Percentiles rank a stretch among this genome's conserved stretches.
phyloP scores from a whole-genome alignment of 106 monocot species.

The Chionographis japonica region DNA sequence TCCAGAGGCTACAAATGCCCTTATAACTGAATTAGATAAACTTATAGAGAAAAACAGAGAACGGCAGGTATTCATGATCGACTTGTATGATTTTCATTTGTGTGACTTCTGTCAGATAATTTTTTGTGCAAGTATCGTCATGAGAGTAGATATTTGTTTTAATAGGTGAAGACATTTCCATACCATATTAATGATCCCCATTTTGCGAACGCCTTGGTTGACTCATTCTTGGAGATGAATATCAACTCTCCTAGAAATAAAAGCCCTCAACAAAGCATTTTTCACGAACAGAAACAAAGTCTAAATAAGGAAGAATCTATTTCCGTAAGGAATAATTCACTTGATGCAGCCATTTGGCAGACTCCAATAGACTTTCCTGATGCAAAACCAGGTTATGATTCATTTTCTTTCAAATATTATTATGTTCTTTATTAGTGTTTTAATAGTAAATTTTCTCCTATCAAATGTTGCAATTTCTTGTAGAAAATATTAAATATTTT shows the following conservation, averaged over 20 bases:
- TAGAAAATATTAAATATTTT: too few relatives aligned
- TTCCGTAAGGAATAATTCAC: conserved; percentile 5
- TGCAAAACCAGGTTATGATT: conserved; percentile 67
- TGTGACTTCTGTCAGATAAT: not conserved
- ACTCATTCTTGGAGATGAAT: conserved; percentile 68
- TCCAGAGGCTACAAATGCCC: conserved; percentile 55
- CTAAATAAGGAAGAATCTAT: conserved; percentile 9
- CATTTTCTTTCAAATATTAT: not conserved
- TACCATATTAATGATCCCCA: conserved; percentile 90
- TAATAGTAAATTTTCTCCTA: not conserved
- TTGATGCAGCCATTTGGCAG: conserved; percentile 15
- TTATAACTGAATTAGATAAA: conserved; percentile 62
- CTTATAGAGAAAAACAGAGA: conserved; percentile 56
- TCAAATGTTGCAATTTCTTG: not conserved
- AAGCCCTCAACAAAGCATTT: conserved; percentile 8
- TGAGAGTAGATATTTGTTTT: not conserved
- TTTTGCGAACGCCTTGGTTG: conserved; percentile 78
- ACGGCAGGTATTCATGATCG: conserved; percentile 38
- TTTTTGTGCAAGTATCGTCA: not conserved
- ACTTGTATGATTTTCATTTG: not conserved
- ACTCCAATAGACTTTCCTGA: conserved; percentile 65
- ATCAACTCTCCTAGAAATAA: conserved; percentile 14
- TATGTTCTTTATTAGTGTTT: not conserved
- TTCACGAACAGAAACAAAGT: conserved; percentile 12
- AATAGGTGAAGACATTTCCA: conserved; percentile 64